Evolutionary conservation across 2,329 filamentous ascomycete genomes (phyloP), one percentile per base, ranked within the genome.

Genomic region (Talaromyces funiculosus): DNA sequence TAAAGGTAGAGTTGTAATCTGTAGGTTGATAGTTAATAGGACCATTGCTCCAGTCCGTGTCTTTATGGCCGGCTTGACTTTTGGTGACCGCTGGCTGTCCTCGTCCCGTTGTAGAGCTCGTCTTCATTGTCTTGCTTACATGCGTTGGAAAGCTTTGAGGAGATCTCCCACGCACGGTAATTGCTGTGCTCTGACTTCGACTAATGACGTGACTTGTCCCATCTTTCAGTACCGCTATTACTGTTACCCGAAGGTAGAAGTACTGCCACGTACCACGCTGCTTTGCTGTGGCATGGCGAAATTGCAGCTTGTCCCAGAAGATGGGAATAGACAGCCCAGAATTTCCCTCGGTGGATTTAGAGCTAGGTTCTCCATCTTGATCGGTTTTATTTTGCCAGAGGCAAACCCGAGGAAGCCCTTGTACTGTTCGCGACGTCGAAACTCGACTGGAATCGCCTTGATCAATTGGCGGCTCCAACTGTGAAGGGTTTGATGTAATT

Each of bases 211-310:
- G 53, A 18, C 18, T 61, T 22, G 22, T 61, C 20, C 59, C 59
- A 57, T 61, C 54, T 35, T 57, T 54, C 29, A 61, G 24, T 12
- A 22, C 38, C 3, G 59, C 59, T 47, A 37, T 45, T 6, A 61
- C 59, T 7, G 53, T 53, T 5, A 61, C 53, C 33, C 59, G 53
- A 12, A 61, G 31, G n/a, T 57, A 61, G 29, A 61, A 61, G 18
- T 57, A 61, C 24, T 61, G 59, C 59, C 59, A 61, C 14, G 59
- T 61, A 29, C 54, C 59, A 40, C 59, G 59, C 45, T 61, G 57
- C 38, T 61, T 61, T 42, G 59, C 47, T 31, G 59, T 61, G 3
- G 59, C 59, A 31, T 61, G 54, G 12, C 59, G 59, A 29, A 61
- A 61, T 43, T 61, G 59, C n/a, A 61, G 16, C 24, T 61, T 61